Conservation (phyloP, 2,329 filamentous ascomycete species). For the Fusarium sp. region DNA sequence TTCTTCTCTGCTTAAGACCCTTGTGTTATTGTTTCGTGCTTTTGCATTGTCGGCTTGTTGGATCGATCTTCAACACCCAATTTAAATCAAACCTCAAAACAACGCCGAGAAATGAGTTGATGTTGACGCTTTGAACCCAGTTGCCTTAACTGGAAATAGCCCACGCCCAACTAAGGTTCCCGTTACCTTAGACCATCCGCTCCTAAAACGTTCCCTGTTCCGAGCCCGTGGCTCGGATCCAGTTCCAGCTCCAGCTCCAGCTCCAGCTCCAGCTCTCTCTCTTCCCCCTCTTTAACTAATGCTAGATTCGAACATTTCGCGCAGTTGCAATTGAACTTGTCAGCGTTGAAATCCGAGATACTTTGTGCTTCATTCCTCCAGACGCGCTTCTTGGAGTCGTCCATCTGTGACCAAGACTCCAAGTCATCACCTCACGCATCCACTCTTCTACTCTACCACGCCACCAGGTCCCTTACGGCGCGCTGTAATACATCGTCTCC, state of each 20-base stretch:
- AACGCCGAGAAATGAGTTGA: slow-evolving; percentile 33
- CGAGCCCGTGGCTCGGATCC: slow-evolving; percentile 33
- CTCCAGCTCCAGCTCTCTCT: slow-evolving; percentile 36
- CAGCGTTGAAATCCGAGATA: slow-evolving; percentile 24
- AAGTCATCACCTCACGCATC: slow-evolving; percentile 18
- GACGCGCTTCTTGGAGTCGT: background rate
- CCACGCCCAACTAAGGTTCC: slow-evolving; percentile 30
- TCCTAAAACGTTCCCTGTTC: slow-evolving; percentile 40
- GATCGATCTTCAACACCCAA: slow-evolving; percentile 33
- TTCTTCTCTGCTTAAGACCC: background rate
- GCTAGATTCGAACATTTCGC: slow-evolving; percentile 38
- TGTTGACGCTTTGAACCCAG: slow-evolving; percentile 42
- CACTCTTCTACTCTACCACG: slow-evolving; percentile 31
- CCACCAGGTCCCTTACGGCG: slow-evolving; percentile 23
- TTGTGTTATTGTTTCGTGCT: slow-evolving; percentile 14
- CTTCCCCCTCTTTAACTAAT: slow-evolving; percentile 33
- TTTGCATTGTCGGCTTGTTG: slow-evolving; percentile 7
- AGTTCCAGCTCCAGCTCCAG: slow-evolving; percentile 33
- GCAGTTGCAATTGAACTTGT: slow-evolving; percentile 28
- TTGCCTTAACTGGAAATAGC: slow-evolving; percentile 44
- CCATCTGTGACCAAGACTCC: slow-evolving; percentile 7
- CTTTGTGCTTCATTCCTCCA: slow-evolving; percentile 37
- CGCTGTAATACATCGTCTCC: slow-evolving; percentile 33
- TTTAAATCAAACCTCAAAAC: slow-evolving; percentile 38
- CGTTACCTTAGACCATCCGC: slow-evolving; percentile 33